phyloP scores from a whole-genome alignment of 139 green algal species.

The Coccomyxa sp. region DNA sequence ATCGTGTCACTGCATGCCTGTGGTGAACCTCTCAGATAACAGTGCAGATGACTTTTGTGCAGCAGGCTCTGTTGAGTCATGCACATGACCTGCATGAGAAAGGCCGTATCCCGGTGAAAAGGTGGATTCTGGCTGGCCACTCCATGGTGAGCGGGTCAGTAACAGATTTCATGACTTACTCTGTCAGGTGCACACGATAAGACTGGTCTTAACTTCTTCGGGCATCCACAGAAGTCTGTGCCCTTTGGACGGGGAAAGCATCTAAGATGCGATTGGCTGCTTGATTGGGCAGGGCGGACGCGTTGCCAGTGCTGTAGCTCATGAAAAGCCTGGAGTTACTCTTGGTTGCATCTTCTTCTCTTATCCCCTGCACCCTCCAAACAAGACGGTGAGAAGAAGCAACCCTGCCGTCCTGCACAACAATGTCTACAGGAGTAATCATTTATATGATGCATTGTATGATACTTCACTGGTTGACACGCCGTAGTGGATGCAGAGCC shows the following conservation, averaged over 20 bases:
- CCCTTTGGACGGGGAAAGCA: background rate
- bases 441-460: background rate
- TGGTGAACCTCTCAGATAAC: background rate
- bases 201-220: too few relatives aligned
- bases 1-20: background rate
- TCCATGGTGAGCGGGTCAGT: constrained; percentile 26
- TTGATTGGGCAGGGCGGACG: background rate
- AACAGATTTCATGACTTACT: background rate
- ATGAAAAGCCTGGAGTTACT: background rate
- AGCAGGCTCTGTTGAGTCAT: background rate
- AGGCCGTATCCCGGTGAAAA: background rate
- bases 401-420: background rate
- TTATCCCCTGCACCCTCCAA: constrained; percentile 53
- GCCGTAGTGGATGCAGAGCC: background rate
- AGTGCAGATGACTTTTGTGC: background rate
- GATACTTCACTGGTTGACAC: background rate
- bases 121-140: constrained; percentile 25
- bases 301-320: constrained; percentile 8
- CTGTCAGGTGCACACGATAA: background rate
- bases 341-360: constrained; percentile 34
- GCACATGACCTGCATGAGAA: background rate
- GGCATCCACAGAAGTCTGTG: background rate
- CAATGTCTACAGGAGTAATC: background rate
- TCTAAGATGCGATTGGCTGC: background rate
- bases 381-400: constrained; percentile 20